Percentiles rank a stretch among this genome's conserved stretches.
Evolutionary conservation across 2,329 filamentous ascomycete species (phyloP).

Genomic region (Paraphaeosphaeria sporulosa): DNA sequence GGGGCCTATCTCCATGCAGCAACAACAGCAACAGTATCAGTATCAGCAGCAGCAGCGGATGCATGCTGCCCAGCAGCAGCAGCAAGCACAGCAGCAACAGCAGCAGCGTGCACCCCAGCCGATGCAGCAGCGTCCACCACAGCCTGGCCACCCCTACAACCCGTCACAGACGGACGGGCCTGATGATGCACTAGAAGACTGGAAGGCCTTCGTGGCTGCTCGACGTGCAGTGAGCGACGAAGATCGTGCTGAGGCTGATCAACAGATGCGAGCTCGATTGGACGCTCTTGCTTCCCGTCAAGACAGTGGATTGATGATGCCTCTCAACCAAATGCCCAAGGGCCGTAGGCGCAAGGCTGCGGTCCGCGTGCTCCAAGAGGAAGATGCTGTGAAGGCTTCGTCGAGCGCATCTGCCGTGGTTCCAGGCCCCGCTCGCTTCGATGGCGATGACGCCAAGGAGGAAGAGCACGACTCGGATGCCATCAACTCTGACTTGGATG

Average conservation of each 20-base stretch:
- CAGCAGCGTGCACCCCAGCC: slow-evolving; percentile 48
- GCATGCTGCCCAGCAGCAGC: slow-evolving; percentile 32
- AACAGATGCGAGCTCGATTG: slow-evolving; percentile 73
- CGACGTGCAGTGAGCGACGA: slow-evolving; percentile 62
- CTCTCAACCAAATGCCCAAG: slow-evolving; percentile 65
- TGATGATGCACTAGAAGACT: slow-evolving; percentile 66
- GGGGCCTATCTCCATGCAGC: slow-evolving; percentile 30
- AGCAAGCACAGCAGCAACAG: slow-evolving; percentile 31
- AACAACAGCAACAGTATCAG: slow-evolving; percentile 36
- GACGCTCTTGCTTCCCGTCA: slow-evolving; percentile 70
- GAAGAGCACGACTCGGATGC: slow-evolving; percentile 74
- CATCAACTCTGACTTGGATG: slow-evolving; percentile 97
- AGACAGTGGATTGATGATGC: slow-evolving; percentile 80
- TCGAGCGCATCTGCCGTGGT: slow-evolving; percentile 23
- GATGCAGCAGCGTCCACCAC: slow-evolving; percentile 51
- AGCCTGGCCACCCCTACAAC: slow-evolving; percentile 44
- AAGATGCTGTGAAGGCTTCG: slow-evolving; percentile 54
- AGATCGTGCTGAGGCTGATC: slow-evolving; percentile 66
- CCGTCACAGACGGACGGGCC: slow-evolving; percentile 78
- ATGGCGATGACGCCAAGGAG: slow-evolving; percentile 68
- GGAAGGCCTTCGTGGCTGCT: slow-evolving; percentile 66
- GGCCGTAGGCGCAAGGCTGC: slow-evolving; percentile 52
- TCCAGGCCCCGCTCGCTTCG: slow-evolving; percentile 52
- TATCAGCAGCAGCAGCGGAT: slow-evolving; percentile 38
- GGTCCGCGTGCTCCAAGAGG: slow-evolving; percentile 58